Evolutionary conservation across 1,139 yeast genomes (phyloP).

Genomic region (Zygoascus sp.): DNA sequence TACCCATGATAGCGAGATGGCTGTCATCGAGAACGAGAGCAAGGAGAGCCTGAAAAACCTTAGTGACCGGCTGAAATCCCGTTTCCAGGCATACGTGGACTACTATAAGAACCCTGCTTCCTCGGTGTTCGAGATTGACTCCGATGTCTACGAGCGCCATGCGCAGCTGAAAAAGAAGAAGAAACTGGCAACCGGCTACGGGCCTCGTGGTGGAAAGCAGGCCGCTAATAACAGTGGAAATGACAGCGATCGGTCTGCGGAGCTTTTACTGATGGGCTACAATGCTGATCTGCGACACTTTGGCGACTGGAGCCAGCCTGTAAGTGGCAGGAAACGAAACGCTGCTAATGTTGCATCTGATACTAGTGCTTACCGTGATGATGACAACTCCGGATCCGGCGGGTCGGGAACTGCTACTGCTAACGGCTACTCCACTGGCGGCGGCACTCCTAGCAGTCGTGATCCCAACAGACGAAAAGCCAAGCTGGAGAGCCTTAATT

Average conservation of each 20-base stretch:
- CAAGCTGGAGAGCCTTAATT: constrained; percentile 6
- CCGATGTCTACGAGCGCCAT: constrained; percentile 8
- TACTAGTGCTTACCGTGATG: constrained; percentile 3
- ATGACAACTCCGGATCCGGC: constrained; percentile 9
- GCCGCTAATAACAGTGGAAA: neutral
- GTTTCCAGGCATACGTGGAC: constrained; percentile 11
- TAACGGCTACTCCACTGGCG: neutral
- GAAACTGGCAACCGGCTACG: neutral
- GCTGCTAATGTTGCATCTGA: constrained; percentile 2
- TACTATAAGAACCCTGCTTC: constrained; percentile 10
- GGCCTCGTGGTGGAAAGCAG: neutral
- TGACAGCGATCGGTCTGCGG: constrained; percentile 8
- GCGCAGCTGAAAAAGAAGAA: constrained; percentile 7
- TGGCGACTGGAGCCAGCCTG: constrained; percentile 11
- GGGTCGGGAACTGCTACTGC: constrained; percentile 11
- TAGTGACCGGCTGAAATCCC: constrained; percentile 5
- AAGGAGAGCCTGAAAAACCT: constrained; percentile 1
- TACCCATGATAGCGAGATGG: constrained; percentile 72
- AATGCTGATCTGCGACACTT: constrained; percentile 10
- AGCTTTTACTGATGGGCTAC: constrained; percentile 2
- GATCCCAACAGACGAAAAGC: neutral
- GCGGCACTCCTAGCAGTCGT: neutral
- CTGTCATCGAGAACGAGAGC: constrained; percentile 47
- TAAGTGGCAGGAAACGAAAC: constrained; percentile 8
- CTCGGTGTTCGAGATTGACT: constrained; percentile 10